Percentiles rank a stretch among this genome's conserved stretches.
Evolutionary conservation across 2,329 filamentous ascomycete species (phyloP).

Genomic region (Stromatinia cepivora): DNA sequence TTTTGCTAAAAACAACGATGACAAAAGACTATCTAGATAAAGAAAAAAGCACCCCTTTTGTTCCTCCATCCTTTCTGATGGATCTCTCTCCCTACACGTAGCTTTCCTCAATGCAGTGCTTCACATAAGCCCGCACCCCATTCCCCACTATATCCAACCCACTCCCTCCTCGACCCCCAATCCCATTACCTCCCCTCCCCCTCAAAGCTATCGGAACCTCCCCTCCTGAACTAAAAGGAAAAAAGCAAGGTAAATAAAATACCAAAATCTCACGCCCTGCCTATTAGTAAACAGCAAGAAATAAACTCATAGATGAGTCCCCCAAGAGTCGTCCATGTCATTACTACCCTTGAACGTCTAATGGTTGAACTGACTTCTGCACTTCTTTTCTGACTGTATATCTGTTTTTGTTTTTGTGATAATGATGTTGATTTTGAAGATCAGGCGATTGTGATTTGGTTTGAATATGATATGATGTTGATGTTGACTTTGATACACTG

Average conservation of each 20-base stretch:
- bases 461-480: not conserved
- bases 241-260: not conserved
- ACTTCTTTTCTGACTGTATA: slow-evolving; percentile 7
- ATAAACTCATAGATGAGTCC: slow-evolving; percentile 11
- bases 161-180: not conserved
- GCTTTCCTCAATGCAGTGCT: not conserved
- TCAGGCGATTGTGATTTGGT: not conserved
- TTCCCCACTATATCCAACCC: too few relatives aligned
- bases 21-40: not conserved
- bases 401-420: not conserved
- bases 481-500: not conserved
- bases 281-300: slow-evolving; percentile 13
- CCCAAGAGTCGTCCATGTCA: slow-evolving; percentile 17
- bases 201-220: not conserved
- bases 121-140: not conserved
- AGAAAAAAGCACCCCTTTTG: not conserved
- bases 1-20: not conserved
- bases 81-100: not conserved
- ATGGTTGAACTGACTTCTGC: slow-evolving; percentile 2
- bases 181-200: not conserved
- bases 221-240: rapidly evolving
- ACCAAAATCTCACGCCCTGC: not conserved
- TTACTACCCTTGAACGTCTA: slow-evolving; percentile 18
- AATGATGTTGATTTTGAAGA: not conserved
- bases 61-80: not conserved